A percentile compares a stretch with the other conserved stretches of the same genome.
phyloP scores from a whole-genome alignment of 2,329 filamentous ascomycete species.

The Dactylellina haptotyla region DNA sequence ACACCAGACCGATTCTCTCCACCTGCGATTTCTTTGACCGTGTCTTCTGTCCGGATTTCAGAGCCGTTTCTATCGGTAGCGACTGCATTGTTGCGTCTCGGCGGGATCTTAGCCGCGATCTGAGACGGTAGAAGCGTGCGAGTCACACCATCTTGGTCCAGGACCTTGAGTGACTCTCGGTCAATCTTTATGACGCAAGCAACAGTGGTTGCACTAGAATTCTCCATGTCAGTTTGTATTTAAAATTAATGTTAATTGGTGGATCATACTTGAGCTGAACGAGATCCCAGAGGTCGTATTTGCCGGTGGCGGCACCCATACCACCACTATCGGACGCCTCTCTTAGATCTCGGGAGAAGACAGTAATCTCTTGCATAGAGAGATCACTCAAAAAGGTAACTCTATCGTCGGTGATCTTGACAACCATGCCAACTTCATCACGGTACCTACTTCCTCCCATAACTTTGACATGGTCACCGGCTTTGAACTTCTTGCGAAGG shows the following conservation, averaged over 20 bases:
- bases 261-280: slow-evolving; percentile 82
- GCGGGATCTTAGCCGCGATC: slow-evolving; percentile 86
- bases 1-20: slow-evolving; percentile 87
- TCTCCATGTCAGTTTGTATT: slow-evolving; percentile 59
- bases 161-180: slow-evolving; percentile 85
- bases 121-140: slow-evolving; percentile 88
- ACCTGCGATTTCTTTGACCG: slow-evolving; percentile 81
- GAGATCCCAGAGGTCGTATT: slow-evolving; percentile 91
- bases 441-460: slow-evolving; percentile 93
- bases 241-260: slow-evolving; percentile 9
- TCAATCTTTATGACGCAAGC: slow-evolving; percentile 95
- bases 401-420: slow-evolving; percentile 89
- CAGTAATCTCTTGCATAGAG: slow-evolving; percentile 90
- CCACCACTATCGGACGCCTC: slow-evolving; percentile 92
- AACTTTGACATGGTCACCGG: slow-evolving; percentile 98
- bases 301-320: slow-evolving; percentile 79
- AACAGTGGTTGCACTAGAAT: slow-evolving; percentile 77
- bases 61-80: slow-evolving; percentile 92
- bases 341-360: slow-evolving; percentile 96
- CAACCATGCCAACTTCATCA: slow-evolving; percentile 96
- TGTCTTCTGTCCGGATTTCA: slow-evolving; percentile 90
- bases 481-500: slow-evolving; percentile 88
- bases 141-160: slow-evolving; percentile 88
- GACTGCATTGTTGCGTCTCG: slow-evolving; percentile 78
- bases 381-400: slow-evolving; percentile 94